Conservation (phyloP, 768 basidiomycete genomes). For the Serendipita sp. region DNA sequence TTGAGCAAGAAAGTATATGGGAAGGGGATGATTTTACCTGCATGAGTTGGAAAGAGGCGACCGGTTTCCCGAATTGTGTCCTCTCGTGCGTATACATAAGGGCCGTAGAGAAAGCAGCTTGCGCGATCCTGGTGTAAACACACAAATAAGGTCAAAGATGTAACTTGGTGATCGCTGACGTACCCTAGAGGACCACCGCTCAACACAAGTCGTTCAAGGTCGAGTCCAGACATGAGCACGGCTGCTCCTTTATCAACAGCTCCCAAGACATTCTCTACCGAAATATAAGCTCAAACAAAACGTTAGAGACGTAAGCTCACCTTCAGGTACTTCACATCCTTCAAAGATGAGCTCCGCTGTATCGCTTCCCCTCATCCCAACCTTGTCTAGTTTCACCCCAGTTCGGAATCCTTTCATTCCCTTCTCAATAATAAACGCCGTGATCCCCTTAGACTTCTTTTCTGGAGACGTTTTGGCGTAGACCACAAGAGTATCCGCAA, state of each 20-base stretch:
- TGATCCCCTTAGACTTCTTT: slow-evolving; percentile 74
- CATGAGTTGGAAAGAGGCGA: slow-evolving; percentile 91
- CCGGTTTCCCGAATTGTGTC: slow-evolving; percentile 74
- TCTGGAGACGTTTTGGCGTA: slow-evolving; percentile 79
- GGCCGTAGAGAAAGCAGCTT: slow-evolving; percentile 79
- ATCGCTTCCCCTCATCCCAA: slow-evolving; percentile 93
- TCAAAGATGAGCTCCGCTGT: slow-evolving; percentile 90
- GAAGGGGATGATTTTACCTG: slow-evolving; percentile 33
- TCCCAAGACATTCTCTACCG: slow-evolving; percentile 69
- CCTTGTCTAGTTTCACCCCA: slow-evolving; percentile 82
- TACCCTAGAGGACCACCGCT: slow-evolving; percentile 77
- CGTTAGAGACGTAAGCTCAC: slow-evolving; percentile 24
- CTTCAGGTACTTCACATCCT: slow-evolving; percentile 74
- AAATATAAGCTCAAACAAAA: background rate
- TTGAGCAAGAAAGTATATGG: background rate
- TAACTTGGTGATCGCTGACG: background rate
- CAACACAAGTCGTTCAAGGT: slow-evolving; percentile 80
- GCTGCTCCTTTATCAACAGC: slow-evolving; percentile 59
- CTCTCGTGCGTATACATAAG: slow-evolving; percentile 85
- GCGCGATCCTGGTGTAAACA: slow-evolving; percentile 16
- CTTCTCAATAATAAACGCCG: slow-evolving; percentile 79
- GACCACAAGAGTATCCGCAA: slow-evolving; percentile 78
- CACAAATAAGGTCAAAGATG: background rate
- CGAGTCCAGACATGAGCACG: slow-evolving; percentile 89
- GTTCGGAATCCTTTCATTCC: slow-evolving; percentile 74